Conservation (phyloP, 2,329 filamentous ascomycete species). For the Thielaviopsis ethacetica region DNA sequence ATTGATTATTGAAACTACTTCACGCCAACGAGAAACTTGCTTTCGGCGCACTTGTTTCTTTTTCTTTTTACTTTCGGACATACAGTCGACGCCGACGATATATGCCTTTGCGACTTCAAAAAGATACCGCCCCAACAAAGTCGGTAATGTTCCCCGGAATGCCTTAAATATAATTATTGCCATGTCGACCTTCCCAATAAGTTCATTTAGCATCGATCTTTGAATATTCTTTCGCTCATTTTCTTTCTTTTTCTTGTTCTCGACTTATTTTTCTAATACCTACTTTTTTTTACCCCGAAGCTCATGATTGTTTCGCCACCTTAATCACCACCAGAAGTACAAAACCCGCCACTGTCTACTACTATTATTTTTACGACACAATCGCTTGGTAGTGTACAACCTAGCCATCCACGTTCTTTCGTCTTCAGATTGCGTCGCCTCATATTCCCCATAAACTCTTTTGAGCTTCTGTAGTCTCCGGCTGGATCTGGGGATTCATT, state of each 20-base stretch:
- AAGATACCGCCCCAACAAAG: neutral
- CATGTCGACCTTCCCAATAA: neutral
- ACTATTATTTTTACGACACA: neutral
- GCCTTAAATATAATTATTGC: neutral
- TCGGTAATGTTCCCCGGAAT: neutral
- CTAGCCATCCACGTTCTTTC: neutral
- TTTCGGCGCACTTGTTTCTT: neutral
- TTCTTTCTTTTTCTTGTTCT: conserved; percentile 4
- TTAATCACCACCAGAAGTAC: neutral
- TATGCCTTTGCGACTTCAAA: neutral
- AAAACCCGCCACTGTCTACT: neutral
- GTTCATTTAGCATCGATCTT: neutral
- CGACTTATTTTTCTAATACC: conserved; percentile 1
- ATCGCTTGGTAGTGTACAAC: neutral
- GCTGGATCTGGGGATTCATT: conserved; percentile 10
- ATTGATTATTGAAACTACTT: neutral
- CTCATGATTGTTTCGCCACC: neutral
- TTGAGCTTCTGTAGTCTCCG: conserved; percentile 1
- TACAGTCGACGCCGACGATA: neutral
- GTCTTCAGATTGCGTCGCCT: neutral
- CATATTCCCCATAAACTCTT: neutral
- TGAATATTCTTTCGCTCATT: neutral
- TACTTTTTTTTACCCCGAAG: neutral
- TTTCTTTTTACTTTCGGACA: neutral
- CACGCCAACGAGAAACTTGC: neutral